These are phyloP conservation scores for Tarenaya hassleriana DNA, from an alignment of 345 rosid species.

Conservation along the genomic window DNA sequence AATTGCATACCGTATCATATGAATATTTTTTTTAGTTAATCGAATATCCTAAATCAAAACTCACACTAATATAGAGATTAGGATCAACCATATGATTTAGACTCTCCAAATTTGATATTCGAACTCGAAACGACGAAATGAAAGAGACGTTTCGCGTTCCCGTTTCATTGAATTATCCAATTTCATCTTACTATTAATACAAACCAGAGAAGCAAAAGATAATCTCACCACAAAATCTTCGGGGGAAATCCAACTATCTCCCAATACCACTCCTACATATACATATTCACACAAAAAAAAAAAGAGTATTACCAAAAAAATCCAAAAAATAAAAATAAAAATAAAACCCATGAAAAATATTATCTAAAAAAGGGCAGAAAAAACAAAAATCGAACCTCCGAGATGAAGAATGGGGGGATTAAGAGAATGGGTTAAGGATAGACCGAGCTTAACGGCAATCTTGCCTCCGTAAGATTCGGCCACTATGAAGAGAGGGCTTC, in stretches of 20 bases:
- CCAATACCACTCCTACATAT: slow-evolving; percentile 62
- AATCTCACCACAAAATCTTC: slow-evolving; percentile 87
- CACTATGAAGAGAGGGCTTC: slow-evolving; percentile 64
- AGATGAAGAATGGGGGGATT: slow-evolving; percentile 58
- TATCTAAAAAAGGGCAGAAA: not conserved
- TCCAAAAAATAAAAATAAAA: not conserved
- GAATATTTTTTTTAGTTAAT: not conserved
- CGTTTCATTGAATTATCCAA: no score
- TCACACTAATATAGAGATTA: no score
- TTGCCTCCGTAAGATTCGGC: slow-evolving; percentile 97
- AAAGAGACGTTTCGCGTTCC: no score
- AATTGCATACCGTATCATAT: no score
- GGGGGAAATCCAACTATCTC: slow-evolving; percentile 92
- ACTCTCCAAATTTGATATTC: no score
- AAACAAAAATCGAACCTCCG: slow-evolving; percentile 46
- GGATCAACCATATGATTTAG: no score
- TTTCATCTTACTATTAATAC: not conserved
- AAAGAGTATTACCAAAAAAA: not conserved
- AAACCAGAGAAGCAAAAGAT: not conserved
- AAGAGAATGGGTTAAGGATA: slow-evolving; percentile 48
- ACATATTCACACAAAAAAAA: slow-evolving; percentile 3
- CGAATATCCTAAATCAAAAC: no score
- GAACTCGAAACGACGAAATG: no score
- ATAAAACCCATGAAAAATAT: not conserved
- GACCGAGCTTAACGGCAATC: slow-evolving; percentile 68